phyloP scores from a whole-genome alignment of 805 yeast species.

The Wickerhamiella kazuoi region DNA sequence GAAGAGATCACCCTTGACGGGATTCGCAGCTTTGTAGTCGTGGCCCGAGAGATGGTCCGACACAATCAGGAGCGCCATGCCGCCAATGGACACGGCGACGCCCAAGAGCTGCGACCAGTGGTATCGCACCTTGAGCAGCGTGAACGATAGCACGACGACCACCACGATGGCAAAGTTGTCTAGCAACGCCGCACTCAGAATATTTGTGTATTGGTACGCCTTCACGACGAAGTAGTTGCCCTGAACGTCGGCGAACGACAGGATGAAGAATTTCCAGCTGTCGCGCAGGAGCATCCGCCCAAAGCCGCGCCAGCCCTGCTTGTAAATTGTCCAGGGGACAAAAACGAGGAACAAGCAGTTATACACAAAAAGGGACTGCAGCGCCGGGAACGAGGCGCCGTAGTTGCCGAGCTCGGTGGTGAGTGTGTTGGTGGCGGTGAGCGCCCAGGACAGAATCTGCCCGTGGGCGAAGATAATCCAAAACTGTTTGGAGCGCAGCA shows the following conservation, averaged over 20 bases:
- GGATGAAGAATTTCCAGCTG: slow-evolving; percentile 27
- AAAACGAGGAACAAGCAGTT: slow-evolving; percentile 23
- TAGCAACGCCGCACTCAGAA: slow-evolving; percentile 27
- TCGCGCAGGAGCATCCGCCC: slow-evolving; percentile 18
- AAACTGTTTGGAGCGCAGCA: slow-evolving; percentile 21
- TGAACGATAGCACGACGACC: slow-evolving; percentile 26
- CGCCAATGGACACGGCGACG: slow-evolving; percentile 25
- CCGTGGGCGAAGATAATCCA: slow-evolving; percentile 27
- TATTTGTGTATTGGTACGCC: slow-evolving; percentile 28
- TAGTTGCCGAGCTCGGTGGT: slow-evolving; percentile 24
- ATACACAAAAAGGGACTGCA: slow-evolving; percentile 27
- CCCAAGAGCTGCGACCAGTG: slow-evolving; percentile 30
- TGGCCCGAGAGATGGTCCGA: slow-evolving; percentile 26
- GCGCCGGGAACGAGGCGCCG: slow-evolving; percentile 28
- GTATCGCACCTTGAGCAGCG: slow-evolving; percentile 27
- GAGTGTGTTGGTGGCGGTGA: slow-evolving; percentile 28
- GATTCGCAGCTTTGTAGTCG: slow-evolving; percentile 24
- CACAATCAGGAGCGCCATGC: slow-evolving; percentile 26
- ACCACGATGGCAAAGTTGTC: slow-evolving; percentile 30
- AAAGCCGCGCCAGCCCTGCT: slow-evolving; percentile 24
- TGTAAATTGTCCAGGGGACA: slow-evolving; percentile 25
- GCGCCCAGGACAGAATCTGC: slow-evolving; percentile 25
- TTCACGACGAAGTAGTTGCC: slow-evolving; percentile 31
- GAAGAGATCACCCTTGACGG: slow-evolving; percentile 29
- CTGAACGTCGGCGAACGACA: slow-evolving; percentile 29